phyloP scores from a whole-genome alignment of 208 protist species.

The Novymonas esmeraldas region DNA sequence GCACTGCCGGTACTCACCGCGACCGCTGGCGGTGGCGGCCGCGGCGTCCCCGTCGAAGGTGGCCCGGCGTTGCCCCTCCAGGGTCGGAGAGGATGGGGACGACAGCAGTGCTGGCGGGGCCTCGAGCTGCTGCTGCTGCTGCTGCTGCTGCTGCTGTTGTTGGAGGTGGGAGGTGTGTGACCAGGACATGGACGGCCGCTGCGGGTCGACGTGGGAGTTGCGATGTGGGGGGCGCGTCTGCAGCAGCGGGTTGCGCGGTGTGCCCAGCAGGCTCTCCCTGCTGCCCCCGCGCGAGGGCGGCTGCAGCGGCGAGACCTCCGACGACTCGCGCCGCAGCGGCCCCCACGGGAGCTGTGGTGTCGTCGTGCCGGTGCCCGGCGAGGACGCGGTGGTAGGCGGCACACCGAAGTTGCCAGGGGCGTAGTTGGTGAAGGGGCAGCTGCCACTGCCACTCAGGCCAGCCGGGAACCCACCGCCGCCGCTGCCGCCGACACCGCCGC shows the following conservation, averaged over 20 bases:
- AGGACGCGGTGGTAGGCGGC: constrained; percentile 1
- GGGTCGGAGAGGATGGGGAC: neutral
- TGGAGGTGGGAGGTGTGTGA: neutral
- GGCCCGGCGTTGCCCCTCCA: neutral
- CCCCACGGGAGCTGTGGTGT: neutral
- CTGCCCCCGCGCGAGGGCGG: constrained; percentile 6
- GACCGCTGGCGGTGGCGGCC: neutral
- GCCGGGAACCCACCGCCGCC: too few relatives aligned
- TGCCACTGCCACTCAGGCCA: neutral
- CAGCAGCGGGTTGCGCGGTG: too few relatives aligned
- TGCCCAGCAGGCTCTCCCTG: constrained; percentile 9
- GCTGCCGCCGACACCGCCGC: too few relatives aligned
- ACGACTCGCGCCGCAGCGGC: neutral
- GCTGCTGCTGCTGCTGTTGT: neutral
- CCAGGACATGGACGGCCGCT: too few relatives aligned
- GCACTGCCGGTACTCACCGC: neutral
- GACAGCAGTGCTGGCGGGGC: too few relatives aligned
- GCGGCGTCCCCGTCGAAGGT: neutral
- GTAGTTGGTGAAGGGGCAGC: neutral
- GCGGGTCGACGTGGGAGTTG: neutral
- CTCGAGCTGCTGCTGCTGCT: too few relatives aligned
- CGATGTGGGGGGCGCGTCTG: neutral
- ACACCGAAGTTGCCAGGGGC: neutral
- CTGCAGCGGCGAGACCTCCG: neutral
- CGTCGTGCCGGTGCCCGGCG: neutral